Conservation (phyloP, 495 filamentous ascomycete genomes). For the Neurospora sp. region DNA sequence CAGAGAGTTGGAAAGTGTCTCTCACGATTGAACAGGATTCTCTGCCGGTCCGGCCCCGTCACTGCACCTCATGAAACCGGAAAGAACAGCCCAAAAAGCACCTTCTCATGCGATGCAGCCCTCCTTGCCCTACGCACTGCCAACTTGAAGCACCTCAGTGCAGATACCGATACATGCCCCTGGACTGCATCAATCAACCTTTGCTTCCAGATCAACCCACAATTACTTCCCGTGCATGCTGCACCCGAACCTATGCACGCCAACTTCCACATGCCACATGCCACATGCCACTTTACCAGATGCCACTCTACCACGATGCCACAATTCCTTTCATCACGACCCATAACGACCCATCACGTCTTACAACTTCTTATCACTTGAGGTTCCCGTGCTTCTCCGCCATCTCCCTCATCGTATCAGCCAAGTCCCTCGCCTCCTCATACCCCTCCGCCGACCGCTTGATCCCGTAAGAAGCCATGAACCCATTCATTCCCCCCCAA, state of each 20-base stretch:
- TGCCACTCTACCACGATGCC: not conserved
- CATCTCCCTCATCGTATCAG: not conserved
- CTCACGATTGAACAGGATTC: not conserved
- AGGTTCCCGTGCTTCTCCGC: not conserved
- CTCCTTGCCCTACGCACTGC: not conserved
- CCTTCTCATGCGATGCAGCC: not conserved
- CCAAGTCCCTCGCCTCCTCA: not conserved
- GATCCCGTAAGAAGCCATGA: not conserved
- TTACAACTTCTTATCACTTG: too few species aligned
- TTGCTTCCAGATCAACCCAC: not conserved
- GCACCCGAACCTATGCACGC: not conserved
- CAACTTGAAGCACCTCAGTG: not conserved
- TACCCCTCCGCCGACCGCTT: not conserved
- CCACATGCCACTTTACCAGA: not conserved
- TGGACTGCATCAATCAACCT: not conserved
- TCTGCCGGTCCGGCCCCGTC: too few species aligned
- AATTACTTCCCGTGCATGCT: not conserved
- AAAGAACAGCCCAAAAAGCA: not conserved
- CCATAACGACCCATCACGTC: not conserved
- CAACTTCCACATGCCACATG: not conserved
- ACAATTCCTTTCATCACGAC: fast-evolving
- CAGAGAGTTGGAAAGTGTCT: not conserved
- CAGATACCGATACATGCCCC: not conserved
- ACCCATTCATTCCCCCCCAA: not conserved
- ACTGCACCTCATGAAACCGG: not conserved